Evolutionary conservation across 768 basidiomycete genomes (phyloP), one percentile per base, ranked within the genome.

Genomic region (Psilocybe cyanescens): DNA sequence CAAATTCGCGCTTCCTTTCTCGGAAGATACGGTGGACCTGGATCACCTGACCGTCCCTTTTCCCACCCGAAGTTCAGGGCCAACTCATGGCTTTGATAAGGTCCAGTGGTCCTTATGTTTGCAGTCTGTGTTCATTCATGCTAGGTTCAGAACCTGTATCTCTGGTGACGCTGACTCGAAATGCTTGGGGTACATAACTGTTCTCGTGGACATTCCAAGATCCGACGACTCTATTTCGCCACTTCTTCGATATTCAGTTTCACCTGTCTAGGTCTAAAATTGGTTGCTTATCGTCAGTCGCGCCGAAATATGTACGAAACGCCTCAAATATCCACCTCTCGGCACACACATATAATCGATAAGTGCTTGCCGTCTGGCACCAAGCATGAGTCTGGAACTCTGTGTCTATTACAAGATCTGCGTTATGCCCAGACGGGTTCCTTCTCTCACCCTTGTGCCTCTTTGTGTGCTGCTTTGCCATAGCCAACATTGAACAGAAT

Each of bases 1-100:
- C 49, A 61, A 61, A 61, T 61, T 57, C 49, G 44, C 8, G 35
- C 55, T 56, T 56, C 60, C 55, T 61, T 61, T 61, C 29, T 51
- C 4, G 48, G 60, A 46, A 9, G 24, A 51, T 51, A 31, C 16
- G 47, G 48, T 49, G 31, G 46, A 35, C 52, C 52, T 54, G 4
- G 1, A 55, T 55, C 53, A 60, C 53, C 53, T 60, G 53, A 44
- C 51, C 44, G 33, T 46, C 51, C 44, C 44, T 45, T 59, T 33
- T 39, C 53, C 47, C 31, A 47, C 58, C n/a, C 45, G 17, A 41
- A 35, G 33, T n/a, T 39, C 33, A 17, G 35, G 11, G 33, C 19
- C 48, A 41, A 28, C 17, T 52, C 51, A 31, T 30, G 35, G 8
- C 8, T 17, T 14, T n/a, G 41, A 44, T 44, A 44, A 44, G 41